phyloP scores from a whole-genome alignment of 768 basidiomycete genomes.

The Psilocybe sp. region DNA sequence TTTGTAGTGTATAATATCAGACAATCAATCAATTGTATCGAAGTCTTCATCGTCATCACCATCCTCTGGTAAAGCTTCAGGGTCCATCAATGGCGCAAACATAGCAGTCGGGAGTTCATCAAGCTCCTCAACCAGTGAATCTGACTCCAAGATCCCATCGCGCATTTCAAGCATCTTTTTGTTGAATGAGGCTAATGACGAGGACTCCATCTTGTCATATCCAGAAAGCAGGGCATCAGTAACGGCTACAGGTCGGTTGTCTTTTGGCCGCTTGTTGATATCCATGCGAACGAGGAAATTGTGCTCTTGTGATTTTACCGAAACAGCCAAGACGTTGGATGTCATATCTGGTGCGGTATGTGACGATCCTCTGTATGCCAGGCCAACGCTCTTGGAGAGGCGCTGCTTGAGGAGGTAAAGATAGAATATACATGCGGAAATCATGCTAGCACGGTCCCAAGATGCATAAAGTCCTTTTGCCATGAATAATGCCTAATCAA shows the following conservation, averaged over 20 bases:
- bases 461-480: constrained; percentile 27
- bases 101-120: constrained; percentile 18
- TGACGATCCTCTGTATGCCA: constrained; percentile 23
- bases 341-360: constrained; percentile 20
- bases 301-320: constrained; percentile 13
- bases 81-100: background rate
- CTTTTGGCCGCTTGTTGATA: too few species aligned
- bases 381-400: constrained; percentile 17
- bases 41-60: too few species aligned
- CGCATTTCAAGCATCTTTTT: constrained; percentile 21
- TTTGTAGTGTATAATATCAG: too few species aligned
- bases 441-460: constrained; percentile 30
- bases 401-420: constrained; percentile 27
- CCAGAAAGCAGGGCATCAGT: constrained; percentile 14
- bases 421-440: constrained; percentile 24
- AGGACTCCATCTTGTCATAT: constrained; percentile 17
- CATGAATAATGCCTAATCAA: constrained; percentile 19
- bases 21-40: too few species aligned
- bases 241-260: background rate
- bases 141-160: constrained; percentile 5
- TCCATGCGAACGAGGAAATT: too few species aligned
- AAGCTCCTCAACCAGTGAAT: constrained; percentile 12
- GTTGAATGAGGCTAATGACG: constrained; percentile 30
- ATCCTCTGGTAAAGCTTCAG: too few species aligned
- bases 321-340: constrained; percentile 18